Evolutionary conservation across 164 flowering plant genomes (phyloP).

Genomic region (Sextonia rubra): DNA sequence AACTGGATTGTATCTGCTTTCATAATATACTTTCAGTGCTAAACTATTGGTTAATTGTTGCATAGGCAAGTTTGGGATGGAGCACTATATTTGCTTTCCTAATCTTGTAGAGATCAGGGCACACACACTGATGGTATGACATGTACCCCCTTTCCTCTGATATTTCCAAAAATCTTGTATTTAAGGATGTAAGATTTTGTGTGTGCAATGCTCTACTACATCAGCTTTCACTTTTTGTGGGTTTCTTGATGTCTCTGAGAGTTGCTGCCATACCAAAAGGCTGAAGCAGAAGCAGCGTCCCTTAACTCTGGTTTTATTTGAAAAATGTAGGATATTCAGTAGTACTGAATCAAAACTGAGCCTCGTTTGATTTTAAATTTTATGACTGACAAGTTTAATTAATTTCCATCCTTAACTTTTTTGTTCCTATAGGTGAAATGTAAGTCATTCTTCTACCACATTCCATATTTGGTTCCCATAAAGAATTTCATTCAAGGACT

Average conservation of each 20-base stretch:
- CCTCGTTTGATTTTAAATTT: neutral
- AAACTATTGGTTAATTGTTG: slow-evolving; percentile 3
- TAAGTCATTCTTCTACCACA: slow-evolving; percentile 42
- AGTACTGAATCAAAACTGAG: neutral
- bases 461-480: slow-evolving; percentile 45
- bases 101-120: slow-evolving; percentile 40
- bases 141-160: neutral
- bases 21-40: neutral
- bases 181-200: neutral
- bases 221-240: neutral
- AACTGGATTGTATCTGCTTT: neutral
- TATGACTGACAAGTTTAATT: neutral
- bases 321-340: neutral
- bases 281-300: neutral
- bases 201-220: neutral
- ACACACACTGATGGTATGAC: slow-evolving; percentile 42
- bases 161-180: no score
- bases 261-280: neutral
- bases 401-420: neutral
- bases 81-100: slow-evolving; percentile 51
- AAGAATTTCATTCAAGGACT: slow-evolving; percentile 39
- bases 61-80: slow-evolving; percentile 42
- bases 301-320: neutral
- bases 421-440: slow-evolving; percentile 42
- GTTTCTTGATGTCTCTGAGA: neutral